Evolutionary conservation across 73 alveolate genomes (phyloP), one percentile per base, ranked within the genome.

Genomic region (Paramecium octaurelia): DNA sequence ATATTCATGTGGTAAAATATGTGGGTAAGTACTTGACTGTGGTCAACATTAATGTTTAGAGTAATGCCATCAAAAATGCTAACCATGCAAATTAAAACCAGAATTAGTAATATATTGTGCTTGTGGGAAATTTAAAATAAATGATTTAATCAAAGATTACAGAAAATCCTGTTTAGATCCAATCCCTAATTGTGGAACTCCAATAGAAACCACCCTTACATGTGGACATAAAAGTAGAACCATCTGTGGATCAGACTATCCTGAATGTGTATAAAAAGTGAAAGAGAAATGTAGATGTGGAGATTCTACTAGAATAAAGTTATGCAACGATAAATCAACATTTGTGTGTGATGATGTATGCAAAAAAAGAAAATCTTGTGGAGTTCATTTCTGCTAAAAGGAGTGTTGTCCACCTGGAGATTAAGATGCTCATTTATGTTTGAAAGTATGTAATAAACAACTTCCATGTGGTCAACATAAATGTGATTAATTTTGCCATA

Each of bases 51-150:
- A 83, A 20, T 98, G 99, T 91, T 70, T 92, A 86, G 96, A 96
- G 18, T 86, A 94, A 43, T 98, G 99, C 75, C 99, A 98, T 94
- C 95, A 95, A 18, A 98, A 99, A 1, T 98, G 99, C 88, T 94
- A 93, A 23, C 97, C 95, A 44, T 98, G 98, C 71, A 92, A 96
- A 44, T 93, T 89, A 16, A 80, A 77, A 10, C 97, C 97, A 23
- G 95, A 58, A 35, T 86, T 80, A 69, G 58, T 93, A n/a, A 77
- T 59, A 27, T 50, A 38, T 68, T 96, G 98, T 80, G 97, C 97
- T 42, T 96, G 98, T 50, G 97, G 97, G 11, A 94, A 92, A 80
- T 46, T 58, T 21, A 68, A 88, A 27, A 69, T 96, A 4, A 59
- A 42, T 48, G 64, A 85, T 1, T 86, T 96, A 20, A 40, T 92